A percentile compares a stretch with the other conserved stretches of the same genome.
Evolutionary conservation across 208 protist species (phyloP).

Genomic region (Phytomonas sp.): DNA sequence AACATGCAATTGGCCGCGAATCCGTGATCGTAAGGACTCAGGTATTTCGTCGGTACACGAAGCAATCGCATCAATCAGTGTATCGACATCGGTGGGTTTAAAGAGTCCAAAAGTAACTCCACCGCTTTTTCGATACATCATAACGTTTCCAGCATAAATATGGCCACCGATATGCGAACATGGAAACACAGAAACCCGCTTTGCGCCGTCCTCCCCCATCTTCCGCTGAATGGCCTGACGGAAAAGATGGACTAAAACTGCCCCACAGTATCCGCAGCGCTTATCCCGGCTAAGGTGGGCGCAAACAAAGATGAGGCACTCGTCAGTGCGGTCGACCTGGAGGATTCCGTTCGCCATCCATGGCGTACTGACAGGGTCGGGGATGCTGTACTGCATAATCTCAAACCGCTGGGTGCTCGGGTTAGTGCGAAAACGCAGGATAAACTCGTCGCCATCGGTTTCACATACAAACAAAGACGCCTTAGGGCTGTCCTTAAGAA

Average conservation of each 20-base stretch:
- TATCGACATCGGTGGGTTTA: slow-evolving; percentile 61
- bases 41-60: slow-evolving; percentile 42
- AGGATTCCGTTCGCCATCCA: slow-evolving; percentile 60
- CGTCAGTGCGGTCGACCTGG: slow-evolving; percentile 63
- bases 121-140: slow-evolving; percentile 77
- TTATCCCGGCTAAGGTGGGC: slow-evolving; percentile 66
- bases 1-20: slow-evolving; percentile 43
- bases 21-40: slow-evolving; percentile 30
- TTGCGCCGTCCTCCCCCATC: slow-evolving; percentile 24
- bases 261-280: slow-evolving; percentile 86
- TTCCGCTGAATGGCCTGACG: slow-evolving; percentile 33
- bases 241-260: slow-evolving; percentile 78
- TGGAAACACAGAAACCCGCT: slow-evolving; percentile 45
- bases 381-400: slow-evolving; percentile 48
- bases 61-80: slow-evolving; percentile 46
- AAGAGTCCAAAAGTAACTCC: slow-evolving; percentile 85
- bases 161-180: slow-evolving; percentile 87
- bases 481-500: slow-evolving; percentile 24
- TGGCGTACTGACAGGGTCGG: slow-evolving; percentile 40
- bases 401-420: slow-evolving; percentile 24
- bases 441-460: slow-evolving; percentile 37
- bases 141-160: slow-evolving; percentile 86
- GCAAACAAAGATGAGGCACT: slow-evolving; percentile 84
- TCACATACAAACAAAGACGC: slow-evolving; percentile 35
- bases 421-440: slow-evolving; percentile 53